phyloP scores from a whole-genome alignment of 306 rosid genomes.

The Alnus glutinosa region DNA sequence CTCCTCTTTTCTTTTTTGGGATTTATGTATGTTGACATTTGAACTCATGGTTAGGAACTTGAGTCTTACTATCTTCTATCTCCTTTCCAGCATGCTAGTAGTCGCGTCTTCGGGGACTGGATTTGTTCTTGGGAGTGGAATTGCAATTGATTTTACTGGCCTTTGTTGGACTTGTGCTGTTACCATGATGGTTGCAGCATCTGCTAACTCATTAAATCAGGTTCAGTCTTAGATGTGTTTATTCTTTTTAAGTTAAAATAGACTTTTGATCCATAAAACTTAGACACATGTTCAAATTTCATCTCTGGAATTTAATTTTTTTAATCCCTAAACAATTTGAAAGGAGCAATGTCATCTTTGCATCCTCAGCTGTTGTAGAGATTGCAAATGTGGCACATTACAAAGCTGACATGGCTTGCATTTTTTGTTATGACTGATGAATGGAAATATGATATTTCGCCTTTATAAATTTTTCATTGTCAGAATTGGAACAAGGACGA shows the following conservation, averaged over 20 bases:
- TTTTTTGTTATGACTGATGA: no score
- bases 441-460: no score
- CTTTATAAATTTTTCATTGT: no score
- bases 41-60: conserved; percentile 7
- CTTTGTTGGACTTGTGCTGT: conserved; percentile 90
- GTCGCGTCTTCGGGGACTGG: conserved; percentile 98
- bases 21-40: neutral
- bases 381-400: no score
- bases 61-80: neutral
- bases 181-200: conserved; percentile 98
- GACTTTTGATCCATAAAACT: neutral
- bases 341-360: no score
- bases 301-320: neutral
- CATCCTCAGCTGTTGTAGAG: no score
- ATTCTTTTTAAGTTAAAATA: neutral
- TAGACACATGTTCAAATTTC: neutral
- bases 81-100: conserved; percentile 71
- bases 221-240: conserved; percentile 34
- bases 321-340: no score
- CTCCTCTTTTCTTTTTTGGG: neutral
- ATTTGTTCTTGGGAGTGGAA: conserved; percentile 80
- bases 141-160: conserved; percentile 55
- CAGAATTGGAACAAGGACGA: no score
- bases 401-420: no score
- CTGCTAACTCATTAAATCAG: conserved; percentile 93